phyloP scores from a whole-genome alignment of 148 eudicot genomes.

The Arbutus unedo region DNA sequence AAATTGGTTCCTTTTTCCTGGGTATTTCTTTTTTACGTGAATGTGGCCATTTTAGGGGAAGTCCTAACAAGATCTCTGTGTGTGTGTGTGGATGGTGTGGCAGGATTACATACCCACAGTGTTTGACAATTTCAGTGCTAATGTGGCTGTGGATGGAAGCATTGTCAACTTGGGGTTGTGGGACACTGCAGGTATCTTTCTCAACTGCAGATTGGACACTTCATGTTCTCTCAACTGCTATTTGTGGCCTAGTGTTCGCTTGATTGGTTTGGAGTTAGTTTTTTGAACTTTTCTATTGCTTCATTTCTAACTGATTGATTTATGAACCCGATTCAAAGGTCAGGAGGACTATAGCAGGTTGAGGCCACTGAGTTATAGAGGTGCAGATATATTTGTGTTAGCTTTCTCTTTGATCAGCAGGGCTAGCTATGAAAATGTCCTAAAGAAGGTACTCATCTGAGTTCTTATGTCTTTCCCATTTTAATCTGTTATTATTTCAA shows the following conservation, averaged over 20 bases:
- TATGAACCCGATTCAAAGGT: slow-evolving; percentile 39
- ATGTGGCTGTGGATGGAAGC: slow-evolving; percentile 76
- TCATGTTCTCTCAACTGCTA: too few relatives aligned
- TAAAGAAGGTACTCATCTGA: slow-evolving; percentile 67
- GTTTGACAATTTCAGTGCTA: slow-evolving; percentile 86
- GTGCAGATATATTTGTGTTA: slow-evolving; percentile 87
- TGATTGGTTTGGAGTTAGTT: slow-evolving; percentile 12
- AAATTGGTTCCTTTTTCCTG: background rate
- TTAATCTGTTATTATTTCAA: slow-evolving; percentile 7
- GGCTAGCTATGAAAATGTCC: slow-evolving; percentile 94
- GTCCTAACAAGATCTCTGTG: background rate
- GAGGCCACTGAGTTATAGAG: slow-evolving; percentile 95
- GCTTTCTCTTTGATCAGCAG: slow-evolving; percentile 92
- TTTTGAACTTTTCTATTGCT: background rate
- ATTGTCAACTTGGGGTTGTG: slow-evolving; percentile 90
- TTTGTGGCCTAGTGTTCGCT: slow-evolving; percentile 9
- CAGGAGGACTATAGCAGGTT: slow-evolving; percentile 94
- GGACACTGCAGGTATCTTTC: slow-evolving; percentile 82
- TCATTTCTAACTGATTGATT: slow-evolving; percentile 9
- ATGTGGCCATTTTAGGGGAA: slow-evolving; percentile 1
- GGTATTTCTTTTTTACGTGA: background rate
- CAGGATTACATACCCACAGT: slow-evolving; percentile 86
- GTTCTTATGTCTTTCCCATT: background rate
- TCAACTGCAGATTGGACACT: background rate
- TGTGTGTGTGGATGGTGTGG: slow-evolving; percentile 14